phyloP scores from a whole-genome alignment of 192 early-diverging fungal genomes.

The Entomortierella chlamydospora region DNA sequence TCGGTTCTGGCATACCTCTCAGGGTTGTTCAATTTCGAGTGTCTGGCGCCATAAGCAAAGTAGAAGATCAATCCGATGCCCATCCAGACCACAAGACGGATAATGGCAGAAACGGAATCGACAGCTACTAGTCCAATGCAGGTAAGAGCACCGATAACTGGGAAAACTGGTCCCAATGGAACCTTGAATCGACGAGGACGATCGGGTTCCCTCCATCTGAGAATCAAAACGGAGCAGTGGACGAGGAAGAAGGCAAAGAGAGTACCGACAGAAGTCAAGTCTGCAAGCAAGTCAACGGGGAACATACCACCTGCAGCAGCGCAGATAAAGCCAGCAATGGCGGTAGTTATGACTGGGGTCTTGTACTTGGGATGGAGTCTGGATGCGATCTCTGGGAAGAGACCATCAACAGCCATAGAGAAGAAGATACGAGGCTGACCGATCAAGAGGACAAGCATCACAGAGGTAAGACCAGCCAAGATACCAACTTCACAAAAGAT shows the following conservation, averaged over 20 bases:
- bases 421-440: conserved; percentile 91
- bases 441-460: conserved; percentile 79
- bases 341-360: conserved; percentile 82
- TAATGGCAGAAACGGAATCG: conserved; percentile 73
- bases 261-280: conserved; percentile 91
- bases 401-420: conserved; percentile 93
- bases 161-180: conserved; percentile 74
- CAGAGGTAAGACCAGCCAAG: conserved; percentile 81
- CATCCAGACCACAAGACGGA: conserved; percentile 83
- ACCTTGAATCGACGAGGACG: conserved; percentile 76
- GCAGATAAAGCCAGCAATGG: conserved; percentile 72
- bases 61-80: conserved; percentile 82
- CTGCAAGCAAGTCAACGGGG: conserved; percentile 86
- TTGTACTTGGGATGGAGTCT: conserved; percentile 76
- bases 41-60: conserved; percentile 67
- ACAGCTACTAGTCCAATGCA: conserved; percentile 75
- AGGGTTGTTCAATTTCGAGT: conserved; percentile 70
- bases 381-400: conserved; percentile 79
- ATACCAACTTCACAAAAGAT: conserved; percentile 83
- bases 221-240: conserved; percentile 75
- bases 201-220: conserved; percentile 78
- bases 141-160: conserved; percentile 67
- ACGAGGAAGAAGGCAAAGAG: conserved; percentile 89
- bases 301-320: conserved; percentile 78
- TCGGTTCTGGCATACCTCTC: conserved; percentile 22